These are phyloP conservation scores for Cornus kousa DNA, from an alignment of 148 eudicot species.

Conservation along the genomic window DNA sequence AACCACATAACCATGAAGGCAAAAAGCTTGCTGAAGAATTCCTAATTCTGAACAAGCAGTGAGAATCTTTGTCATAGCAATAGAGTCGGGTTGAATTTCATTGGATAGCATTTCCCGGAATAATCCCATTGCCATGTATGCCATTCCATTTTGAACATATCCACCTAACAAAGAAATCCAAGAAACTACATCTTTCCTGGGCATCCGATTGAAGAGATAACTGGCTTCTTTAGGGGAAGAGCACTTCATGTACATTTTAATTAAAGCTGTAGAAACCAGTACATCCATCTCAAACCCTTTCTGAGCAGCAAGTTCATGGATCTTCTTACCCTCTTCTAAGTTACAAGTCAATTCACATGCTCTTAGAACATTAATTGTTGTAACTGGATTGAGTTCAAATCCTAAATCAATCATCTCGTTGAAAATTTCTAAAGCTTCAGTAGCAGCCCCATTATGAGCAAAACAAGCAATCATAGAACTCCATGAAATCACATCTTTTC, in stretches of 20 bases:
- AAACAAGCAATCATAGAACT: conserved; percentile 32
- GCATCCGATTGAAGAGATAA: conserved; percentile 28
- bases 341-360: conserved; percentile 33
- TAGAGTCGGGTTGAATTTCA: conserved; percentile 27
- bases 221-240: conserved; percentile 33
- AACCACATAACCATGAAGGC: conserved; percentile 28
- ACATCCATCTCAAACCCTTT: conserved; percentile 28
- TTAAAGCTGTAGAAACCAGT: conserved; percentile 30
- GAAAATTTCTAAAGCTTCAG: conserved; percentile 28
- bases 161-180: conserved; percentile 32
- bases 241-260: conserved; percentile 43
- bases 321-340: conserved; percentile 30
- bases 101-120: conserved; percentile 27
- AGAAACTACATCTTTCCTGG: conserved; percentile 28
- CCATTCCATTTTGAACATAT: conserved; percentile 32
- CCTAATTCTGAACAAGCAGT: conserved; percentile 33
- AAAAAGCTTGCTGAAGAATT: conserved; percentile 31
- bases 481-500: conserved; percentile 41
- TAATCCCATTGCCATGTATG: conserved; percentile 18
- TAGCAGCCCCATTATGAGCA: conserved; percentile 31
- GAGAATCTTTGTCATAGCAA: conserved; percentile 27
- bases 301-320: conserved; percentile 26
- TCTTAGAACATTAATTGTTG: conserved; percentile 26
- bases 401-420: conserved; percentile 23
- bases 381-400: conserved; percentile 28